Evolutionary conservation across 345 rosid genomes (phyloP).

Genomic region (Jatropha curcas): DNA sequence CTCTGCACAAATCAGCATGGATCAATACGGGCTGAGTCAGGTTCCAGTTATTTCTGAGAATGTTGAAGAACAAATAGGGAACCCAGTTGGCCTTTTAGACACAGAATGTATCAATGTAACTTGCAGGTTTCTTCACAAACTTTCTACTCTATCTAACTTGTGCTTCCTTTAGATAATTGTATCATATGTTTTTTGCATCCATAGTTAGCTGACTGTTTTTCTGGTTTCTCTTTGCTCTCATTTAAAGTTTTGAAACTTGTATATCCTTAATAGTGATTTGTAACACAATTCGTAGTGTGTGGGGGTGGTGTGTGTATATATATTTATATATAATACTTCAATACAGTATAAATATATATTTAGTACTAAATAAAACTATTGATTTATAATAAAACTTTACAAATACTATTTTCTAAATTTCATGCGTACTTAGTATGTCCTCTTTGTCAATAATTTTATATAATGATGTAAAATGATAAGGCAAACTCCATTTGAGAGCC

Average conservation of each 20-base stretch:
- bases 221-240: no score
- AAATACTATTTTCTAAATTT: no score
- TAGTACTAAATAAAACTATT: not conserved
- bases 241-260: not conserved
- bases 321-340: not conserved
- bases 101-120: constrained; percentile 69
- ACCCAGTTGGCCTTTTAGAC: constrained; percentile 79
- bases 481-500: no score
- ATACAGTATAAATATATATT: not conserved
- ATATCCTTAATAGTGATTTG: not conserved
- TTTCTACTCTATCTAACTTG: not conserved
- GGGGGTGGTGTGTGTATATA: no score
- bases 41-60: constrained; percentile 70
- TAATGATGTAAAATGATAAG: no score
- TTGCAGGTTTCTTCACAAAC: constrained; percentile 52
- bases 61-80: constrained; percentile 39
- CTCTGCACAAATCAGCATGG: constrained; percentile 58
- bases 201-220: not conserved
- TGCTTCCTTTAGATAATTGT: not conserved
- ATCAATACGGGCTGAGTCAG: constrained; percentile 48
- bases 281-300: not conserved
- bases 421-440: no score
- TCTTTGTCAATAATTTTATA: no score
- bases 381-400: no score
- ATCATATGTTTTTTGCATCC: not conserved